Evolutionary conservation across 352 stramenopile species (phyloP), one percentile per base, ranked within the genome.

Genomic region (Globisporangium irregulare): DNA sequence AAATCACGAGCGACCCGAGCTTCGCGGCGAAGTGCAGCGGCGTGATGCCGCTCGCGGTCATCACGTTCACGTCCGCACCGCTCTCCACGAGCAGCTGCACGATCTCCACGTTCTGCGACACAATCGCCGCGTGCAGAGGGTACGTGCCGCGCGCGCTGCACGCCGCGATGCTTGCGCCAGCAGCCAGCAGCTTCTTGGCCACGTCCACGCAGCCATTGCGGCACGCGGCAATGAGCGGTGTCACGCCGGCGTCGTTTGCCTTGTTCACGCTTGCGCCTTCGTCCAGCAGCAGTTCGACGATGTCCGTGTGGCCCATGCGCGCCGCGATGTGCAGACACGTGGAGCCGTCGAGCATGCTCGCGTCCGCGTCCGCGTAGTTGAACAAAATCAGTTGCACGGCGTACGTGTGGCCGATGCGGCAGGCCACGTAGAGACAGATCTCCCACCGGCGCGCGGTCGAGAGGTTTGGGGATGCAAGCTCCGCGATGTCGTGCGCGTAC

Each of bases 1-100:
- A 82, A 34, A 91, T 82, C 50, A 76, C 79, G 12, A 89, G 36
- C 5, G 76, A 83, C 2, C 83, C 84, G 46, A 92, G 68, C 53
- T 90, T 90, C 67, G 82, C 86, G 1, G 83, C 84, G 55, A 92
- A 92, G 62, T 92, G 86, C 60, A 94, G 74, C 53, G 84, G 86
- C n/a, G 86, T 93, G 60, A 91, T 90, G 55, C 82, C 82, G 59
- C 77, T 89, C 46, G 71, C 71, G 0, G 82, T 94, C 70, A 78
- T 80, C 34, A 84, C 82, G 62, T 91, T 89, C 64, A 92, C 83
- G 62, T 92, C 78, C 1, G 86, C 86, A 27, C 84, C 82, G 48
- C 59, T 59, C n/a, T 80, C 69, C 14, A 94, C 74, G 24, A 94
- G 75, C 48, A 92, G 68, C 69, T 85, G 71, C 56, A 94, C 86